A percentile compares a stretch with the other conserved stretches of the same genome.
Conservation (phyloP, 768 basidiomycete species). For the Boletus reticuloceps region DNA sequence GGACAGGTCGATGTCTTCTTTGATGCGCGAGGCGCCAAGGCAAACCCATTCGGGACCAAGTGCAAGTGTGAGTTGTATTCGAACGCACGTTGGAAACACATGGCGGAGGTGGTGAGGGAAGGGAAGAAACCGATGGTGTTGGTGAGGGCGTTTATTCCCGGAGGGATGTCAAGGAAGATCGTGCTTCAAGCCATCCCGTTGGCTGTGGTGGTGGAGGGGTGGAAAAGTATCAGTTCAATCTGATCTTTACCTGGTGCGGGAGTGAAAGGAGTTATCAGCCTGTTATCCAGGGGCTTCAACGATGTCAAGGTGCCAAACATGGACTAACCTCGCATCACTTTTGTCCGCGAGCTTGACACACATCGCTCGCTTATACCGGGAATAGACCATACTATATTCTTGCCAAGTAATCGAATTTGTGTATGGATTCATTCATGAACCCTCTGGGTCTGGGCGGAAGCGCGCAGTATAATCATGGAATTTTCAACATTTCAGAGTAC, state of each 20-base stretch:
- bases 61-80: conserved; percentile 24
- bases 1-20: conserved; percentile 13
- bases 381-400: no score
- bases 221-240: conserved; percentile 17
- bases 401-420: no score
- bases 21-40: conserved; percentile 18
- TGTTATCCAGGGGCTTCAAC: no score
- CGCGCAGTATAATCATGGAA: no score
- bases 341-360: no score
- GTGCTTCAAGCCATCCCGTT: conserved; percentile 26
- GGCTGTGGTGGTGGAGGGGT: conserved; percentile 1
- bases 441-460: no score
- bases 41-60: conserved; percentile 24
- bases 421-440: no score
- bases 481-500: no score
- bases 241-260: conserved; percentile 27
- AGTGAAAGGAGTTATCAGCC: background rate
- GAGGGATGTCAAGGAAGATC: conserved; percentile 26
- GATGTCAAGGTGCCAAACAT: no score
- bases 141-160: conserved; percentile 28
- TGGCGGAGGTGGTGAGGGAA: conserved; percentile 15
- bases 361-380: no score
- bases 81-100: conserved; percentile 23
- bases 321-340: no score
- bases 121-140: conserved; percentile 16